phyloP scores from a whole-genome alignment of 352 stramenopile species.

The Thraustotheca clavata region DNA sequence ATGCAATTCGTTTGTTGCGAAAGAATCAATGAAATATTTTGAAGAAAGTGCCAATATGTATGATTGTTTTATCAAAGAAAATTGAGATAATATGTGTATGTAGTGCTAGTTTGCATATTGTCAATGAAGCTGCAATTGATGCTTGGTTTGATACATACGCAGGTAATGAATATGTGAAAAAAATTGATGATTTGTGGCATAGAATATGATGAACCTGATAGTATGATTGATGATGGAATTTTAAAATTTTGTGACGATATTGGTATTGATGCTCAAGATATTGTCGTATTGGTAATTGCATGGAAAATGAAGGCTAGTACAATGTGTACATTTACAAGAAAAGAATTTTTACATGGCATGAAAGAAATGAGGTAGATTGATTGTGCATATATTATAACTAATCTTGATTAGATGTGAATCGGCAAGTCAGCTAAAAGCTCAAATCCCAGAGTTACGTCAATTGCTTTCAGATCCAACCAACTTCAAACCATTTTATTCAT shows the following conservation, averaged over 20 bases:
- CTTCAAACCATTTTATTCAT: conserved; percentile 83
- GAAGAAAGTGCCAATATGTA: conserved; percentile 21
- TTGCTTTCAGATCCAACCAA: conserved; percentile 38
- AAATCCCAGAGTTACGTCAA: conserved; percentile 47
- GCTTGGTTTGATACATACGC: conserved; percentile 60
- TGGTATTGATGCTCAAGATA: conserved; percentile 60
- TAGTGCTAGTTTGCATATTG: conserved; percentile 1
- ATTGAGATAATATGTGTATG: neutral
- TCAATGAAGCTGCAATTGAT: conserved; percentile 30
- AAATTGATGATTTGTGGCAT: conserved; percentile 21
- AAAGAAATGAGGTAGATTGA: conserved; percentile 37
- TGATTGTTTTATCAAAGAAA: neutral
- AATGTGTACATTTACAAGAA: conserved; percentile 80
- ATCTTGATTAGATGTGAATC: conserved; percentile 41
- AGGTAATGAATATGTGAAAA: neutral
- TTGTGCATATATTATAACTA: neutral
- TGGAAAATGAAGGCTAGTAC: conserved; percentile 82
- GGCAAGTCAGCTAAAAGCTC: conserved; percentile 40
- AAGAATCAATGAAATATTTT: conserved; percentile 23
- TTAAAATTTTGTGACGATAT: conserved; percentile 76
- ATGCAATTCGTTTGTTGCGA: neutral
- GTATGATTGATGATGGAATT: conserved; percentile 66
- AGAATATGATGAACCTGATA: conserved; percentile 41
- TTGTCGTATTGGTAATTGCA: conserved; percentile 74
- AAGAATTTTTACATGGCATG: conserved; percentile 79